Evolutionary conservation across 1,139 yeast genomes (phyloP), one percentile per base, ranked within the genome.

Genomic region (Geotrichum citri-aurantii): DNA sequence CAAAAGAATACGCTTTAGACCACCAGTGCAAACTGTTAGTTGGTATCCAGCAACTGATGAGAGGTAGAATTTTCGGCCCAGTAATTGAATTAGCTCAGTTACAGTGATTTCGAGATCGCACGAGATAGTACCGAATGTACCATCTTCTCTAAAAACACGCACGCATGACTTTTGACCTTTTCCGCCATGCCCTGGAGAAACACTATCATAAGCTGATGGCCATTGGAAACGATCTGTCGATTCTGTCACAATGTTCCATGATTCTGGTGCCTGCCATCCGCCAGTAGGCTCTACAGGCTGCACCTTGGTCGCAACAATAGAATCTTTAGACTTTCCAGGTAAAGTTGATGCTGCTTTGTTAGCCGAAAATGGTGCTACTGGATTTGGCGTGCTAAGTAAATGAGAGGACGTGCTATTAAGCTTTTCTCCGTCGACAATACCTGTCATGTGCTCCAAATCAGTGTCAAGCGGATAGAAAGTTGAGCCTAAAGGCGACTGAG

Each of bases 41-140:
- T 88, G 93, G 71, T 84, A 90, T 62, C 89, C 93, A 37, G 82
- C 78, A 8, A 81, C 81, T 14, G 86, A 83, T 59, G 82, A 84
- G 48, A 89, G 73, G 65, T 90, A 88, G 68, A 91, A 88, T 75
- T 93, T 88, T 68, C 86, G 81, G 67, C 87, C 86, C 51, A 87
- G 79, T 63, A 81, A 80, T 48, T 81, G 79, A 56, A 92, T 77
- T 59, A 93, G 75, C 57, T 90, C 96, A 7, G 84, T 79, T 0
- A 92, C 89, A 0, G 95, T 83, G 2, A 92, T 86, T 61, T 86
- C 89, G 52, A 85, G 74, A 0, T 95, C 83, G 52, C 90, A 85
- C 26, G 88, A 79, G 4, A 89, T 77, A 0, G 96, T 89, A 1
- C 95, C 85, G 68, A 89, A 89, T 0, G 95, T 88, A 64, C 87